Percentiles rank a stretch among this genome's conserved stretches.
phyloP scores from a whole-genome alignment of 306 rosid species.

The Arachis stenosperma region DNA sequence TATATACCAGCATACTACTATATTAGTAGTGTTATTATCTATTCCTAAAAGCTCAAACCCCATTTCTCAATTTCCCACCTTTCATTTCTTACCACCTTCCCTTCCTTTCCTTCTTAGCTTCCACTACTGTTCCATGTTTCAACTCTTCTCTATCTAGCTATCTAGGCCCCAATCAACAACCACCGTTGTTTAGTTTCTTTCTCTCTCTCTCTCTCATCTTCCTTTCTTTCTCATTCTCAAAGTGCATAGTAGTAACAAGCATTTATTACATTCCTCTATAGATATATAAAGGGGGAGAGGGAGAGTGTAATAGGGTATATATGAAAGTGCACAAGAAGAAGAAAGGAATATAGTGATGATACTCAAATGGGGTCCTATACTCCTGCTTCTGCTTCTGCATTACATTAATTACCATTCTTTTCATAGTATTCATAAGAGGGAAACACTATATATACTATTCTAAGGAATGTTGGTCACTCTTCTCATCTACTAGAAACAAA shows the following conservation, averaged over 20 bases:
- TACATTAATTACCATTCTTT: slow-evolving; percentile 75
- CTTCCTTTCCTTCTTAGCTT: slow-evolving; percentile 15
- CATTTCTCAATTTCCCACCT: slow-evolving; percentile 56
- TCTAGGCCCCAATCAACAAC: slow-evolving; percentile 15
- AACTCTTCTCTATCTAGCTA: neutral
- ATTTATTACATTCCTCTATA: slow-evolving; percentile 57
- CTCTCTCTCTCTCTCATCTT: neutral
- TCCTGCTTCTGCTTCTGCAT: slow-evolving; percentile 55
- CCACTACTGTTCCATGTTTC: neutral
- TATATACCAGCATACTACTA: too few species aligned
- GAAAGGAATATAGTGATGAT: slow-evolving; percentile 52
- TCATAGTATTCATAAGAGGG: slow-evolving; percentile 39
- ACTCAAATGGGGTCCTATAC: slow-evolving; percentile 60
- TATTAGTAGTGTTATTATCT: slow-evolving; percentile 17
- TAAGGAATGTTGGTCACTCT: slow-evolving; percentile 74
- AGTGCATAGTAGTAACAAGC: slow-evolving; percentile 16
- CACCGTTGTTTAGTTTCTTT: slow-evolving; percentile 2
- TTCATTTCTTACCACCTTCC: slow-evolving; percentile 62
- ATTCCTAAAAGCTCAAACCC: slow-evolving; percentile 30
- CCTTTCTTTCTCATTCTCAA: neutral
- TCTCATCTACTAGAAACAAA: neutral
- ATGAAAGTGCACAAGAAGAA: slow-evolving; percentile 37
- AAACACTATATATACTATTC: slow-evolving; percentile 31
- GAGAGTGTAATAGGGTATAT: slow-evolving; percentile 25
- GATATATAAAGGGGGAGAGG: too few species aligned